Evolutionary conservation across 2,329 filamentous ascomycete genomes (phyloP).

Genomic region (Penicillium occitanis): DNA sequence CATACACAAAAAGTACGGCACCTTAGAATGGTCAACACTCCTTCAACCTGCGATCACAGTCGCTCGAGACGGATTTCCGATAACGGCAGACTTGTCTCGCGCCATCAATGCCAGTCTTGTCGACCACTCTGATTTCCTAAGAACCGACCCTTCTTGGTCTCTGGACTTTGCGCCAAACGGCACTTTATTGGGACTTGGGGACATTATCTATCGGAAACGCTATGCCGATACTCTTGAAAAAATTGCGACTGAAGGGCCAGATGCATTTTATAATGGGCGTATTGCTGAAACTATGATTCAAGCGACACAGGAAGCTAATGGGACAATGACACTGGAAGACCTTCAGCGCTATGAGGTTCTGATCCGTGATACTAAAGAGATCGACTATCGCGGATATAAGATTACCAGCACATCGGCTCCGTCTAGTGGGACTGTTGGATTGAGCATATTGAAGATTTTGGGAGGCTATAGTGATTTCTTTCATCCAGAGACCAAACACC

Average conservation of each 20-base stretch:
- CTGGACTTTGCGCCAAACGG: slow-evolving; percentile 86
- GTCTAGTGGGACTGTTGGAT: slow-evolving; percentile 71
- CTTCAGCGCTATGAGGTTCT: slow-evolving; percentile 70
- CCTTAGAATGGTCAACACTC: slow-evolving; percentile 68
- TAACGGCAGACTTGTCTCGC: slow-evolving; percentile 70
- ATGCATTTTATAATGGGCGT: slow-evolving; percentile 71
- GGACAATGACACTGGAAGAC: slow-evolving; percentile 83
- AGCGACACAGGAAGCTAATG: slow-evolving; percentile 66
- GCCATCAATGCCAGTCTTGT: slow-evolving; percentile 64
- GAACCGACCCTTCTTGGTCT: slow-evolving; percentile 75
- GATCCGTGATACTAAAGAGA: slow-evolving; percentile 61
- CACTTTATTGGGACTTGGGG: slow-evolving; percentile 67
- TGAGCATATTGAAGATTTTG: slow-evolving; percentile 78
- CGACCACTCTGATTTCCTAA: slow-evolving; percentile 63
- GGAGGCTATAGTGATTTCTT: slow-evolving; percentile 71
- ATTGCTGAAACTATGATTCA: slow-evolving; percentile 73
- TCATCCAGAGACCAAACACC: slow-evolving; percentile 56
- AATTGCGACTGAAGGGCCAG: slow-evolving; percentile 70
- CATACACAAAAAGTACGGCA: slow-evolving; percentile 64
- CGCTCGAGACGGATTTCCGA: slow-evolving; percentile 70
- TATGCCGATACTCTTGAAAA: slow-evolving; percentile 77
- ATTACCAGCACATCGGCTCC: slow-evolving; percentile 68
- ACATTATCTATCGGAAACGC: slow-evolving; percentile 75
- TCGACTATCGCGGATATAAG: slow-evolving; percentile 68
- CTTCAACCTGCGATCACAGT: slow-evolving; percentile 72